A percentile compares a stretch with the other conserved stretches of the same genome.
phyloP scores from a whole-genome alignment of 2,329 filamentous ascomycete species.

The Colletotrichum sp. region DNA sequence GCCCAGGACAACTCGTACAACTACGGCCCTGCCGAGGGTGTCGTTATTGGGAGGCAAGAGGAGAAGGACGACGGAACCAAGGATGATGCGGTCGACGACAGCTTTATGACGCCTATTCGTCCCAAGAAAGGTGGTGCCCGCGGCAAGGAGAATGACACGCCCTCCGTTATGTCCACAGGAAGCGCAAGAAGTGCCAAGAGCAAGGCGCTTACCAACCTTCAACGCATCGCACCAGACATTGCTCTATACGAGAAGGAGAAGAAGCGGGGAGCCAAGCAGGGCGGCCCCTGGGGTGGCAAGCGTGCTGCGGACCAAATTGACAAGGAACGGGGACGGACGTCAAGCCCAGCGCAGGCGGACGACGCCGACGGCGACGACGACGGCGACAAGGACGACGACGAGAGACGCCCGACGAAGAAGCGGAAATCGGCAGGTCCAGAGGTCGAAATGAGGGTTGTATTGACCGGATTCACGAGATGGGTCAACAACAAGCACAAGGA shows the following conservation, averaged over 20 bases:
- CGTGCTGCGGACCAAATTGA: conserved; percentile 65
- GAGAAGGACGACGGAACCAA: conserved; percentile 44
- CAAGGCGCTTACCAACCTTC: conserved; percentile 78
- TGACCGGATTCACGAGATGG: conserved; percentile 89
- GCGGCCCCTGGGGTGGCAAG: conserved; percentile 65
- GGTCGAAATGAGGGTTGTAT: conserved; percentile 75
- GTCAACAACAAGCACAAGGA: conserved; percentile 75
- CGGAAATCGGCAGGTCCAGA: conserved; percentile 67
- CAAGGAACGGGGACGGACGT: conserved; percentile 34
- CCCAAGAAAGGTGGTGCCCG: conserved; percentile 52
- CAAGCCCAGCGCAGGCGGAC: conserved; percentile 16
- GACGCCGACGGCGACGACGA: conserved; percentile 45
- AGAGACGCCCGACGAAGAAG: conserved; percentile 64
- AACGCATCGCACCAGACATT: conserved; percentile 82
- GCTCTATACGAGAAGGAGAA: conserved; percentile 91
- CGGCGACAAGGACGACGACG: conserved; percentile 50
- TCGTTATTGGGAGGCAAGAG: conserved; percentile 45
- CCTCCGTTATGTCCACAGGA: conserved; percentile 68
- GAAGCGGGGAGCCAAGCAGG: conserved; percentile 67
- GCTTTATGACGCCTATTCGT: conserved; percentile 57
- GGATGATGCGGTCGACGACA: conserved; percentile 36
- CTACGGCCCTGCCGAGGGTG: conserved; percentile 51
- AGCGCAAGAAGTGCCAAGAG: conserved; percentile 84
- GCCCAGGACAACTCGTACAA: conserved; percentile 57
- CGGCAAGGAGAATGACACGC: conserved; percentile 86